Conservation (phyloP, 257 asterid species). For the Fraxinus americana region DNA sequence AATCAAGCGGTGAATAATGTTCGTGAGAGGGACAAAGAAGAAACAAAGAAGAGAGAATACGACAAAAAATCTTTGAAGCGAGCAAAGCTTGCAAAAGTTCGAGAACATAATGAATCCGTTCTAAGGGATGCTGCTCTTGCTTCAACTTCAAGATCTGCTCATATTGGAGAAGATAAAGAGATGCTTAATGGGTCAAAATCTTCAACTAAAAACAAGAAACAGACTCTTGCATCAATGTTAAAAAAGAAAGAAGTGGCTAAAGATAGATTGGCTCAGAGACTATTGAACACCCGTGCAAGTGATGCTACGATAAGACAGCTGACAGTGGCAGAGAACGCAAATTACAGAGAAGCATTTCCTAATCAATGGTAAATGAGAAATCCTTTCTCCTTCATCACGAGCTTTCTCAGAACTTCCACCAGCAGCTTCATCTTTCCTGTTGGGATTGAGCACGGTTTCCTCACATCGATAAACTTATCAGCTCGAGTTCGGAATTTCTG, state of each 20-base stretch:
- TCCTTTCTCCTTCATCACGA: constrained; percentile 1
- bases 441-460: neutral
- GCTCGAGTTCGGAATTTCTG: neutral
- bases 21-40: constrained; percentile 64
- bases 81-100: constrained; percentile 75
- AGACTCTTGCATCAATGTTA: constrained; percentile 78
- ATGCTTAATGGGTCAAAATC: constrained; percentile 31
- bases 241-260: constrained; percentile 75
- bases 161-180: constrained; percentile 53
- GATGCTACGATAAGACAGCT: constrained; percentile 55
- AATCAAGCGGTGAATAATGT: constrained; percentile 77
- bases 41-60: constrained; percentile 44
- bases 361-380: constrained; percentile 70
- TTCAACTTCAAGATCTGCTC: constrained; percentile 66
- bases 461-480: neutral
- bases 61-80: constrained; percentile 61
- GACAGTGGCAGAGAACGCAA: constrained; percentile 56
- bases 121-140: constrained; percentile 81
- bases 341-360: constrained; percentile 79
- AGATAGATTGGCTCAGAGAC: constrained; percentile 66
- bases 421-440: neutral
- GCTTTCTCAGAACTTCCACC: neutral
- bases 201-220: constrained; percentile 46
- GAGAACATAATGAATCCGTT: constrained; percentile 77
- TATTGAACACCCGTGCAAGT: constrained; percentile 50